Evolutionary conservation across 305 asterid species (phyloP).

Genomic region (Fraxinus dipetala): DNA sequence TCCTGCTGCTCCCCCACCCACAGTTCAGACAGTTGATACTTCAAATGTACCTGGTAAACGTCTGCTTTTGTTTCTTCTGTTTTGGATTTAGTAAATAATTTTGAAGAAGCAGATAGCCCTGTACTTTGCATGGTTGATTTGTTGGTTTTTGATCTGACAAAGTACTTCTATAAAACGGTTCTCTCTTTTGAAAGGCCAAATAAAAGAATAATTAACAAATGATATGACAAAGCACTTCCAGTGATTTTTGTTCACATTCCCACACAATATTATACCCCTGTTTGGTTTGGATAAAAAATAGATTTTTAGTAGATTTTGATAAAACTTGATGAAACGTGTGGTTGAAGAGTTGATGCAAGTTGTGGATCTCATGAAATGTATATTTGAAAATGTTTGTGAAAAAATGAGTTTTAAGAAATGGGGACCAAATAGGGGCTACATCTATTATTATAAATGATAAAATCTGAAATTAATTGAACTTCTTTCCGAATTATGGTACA

Average conservation of each 20-base stretch:
- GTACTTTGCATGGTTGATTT: background rate
- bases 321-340: background rate
- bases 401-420: background rate
- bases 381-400: background rate
- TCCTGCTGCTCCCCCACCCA: conserved; percentile 92
- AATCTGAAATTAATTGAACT: background rate
- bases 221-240: background rate
- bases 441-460: background rate
- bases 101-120: background rate
- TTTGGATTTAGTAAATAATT: background rate
- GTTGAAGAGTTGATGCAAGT: background rate
- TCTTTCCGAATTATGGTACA: background rate
- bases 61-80: conserved; percentile 13
- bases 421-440: background rate
- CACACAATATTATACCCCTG: background rate
- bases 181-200: background rate
- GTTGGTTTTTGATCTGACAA: background rate
- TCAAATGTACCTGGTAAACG: conserved; percentile 88
- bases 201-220: background rate
- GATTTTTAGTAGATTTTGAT: background rate
- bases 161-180: background rate
- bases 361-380: background rate
- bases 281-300: background rate
- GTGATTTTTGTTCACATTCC: background rate
- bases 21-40: conserved; percentile 94